phyloP scores from a whole-genome alignment of 2,329 filamentous ascomycete species.

The Pseudogymnoascus sp. region DNA sequence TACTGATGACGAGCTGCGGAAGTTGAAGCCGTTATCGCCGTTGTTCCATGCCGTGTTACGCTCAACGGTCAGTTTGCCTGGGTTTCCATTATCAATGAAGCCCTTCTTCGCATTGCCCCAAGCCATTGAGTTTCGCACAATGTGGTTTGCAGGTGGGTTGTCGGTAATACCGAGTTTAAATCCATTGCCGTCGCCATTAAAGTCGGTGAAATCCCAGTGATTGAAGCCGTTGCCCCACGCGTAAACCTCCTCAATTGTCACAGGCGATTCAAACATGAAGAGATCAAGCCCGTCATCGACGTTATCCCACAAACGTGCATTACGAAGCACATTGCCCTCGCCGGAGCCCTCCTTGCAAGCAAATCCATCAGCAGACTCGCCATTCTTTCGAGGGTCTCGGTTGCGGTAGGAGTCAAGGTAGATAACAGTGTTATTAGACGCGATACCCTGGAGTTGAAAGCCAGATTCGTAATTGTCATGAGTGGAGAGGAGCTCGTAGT shows the following conservation, averaged over 20 bases:
- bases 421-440: conserved; percentile 34
- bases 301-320: conserved; percentile 42
- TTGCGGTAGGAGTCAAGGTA: conserved; percentile 39
- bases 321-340: conserved; percentile 38
- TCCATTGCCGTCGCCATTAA: conserved; percentile 41
- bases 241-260: conserved; percentile 38
- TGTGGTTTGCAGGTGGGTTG: conserved; percentile 35
- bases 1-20: conserved; percentile 29
- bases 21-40: conserved; percentile 34
- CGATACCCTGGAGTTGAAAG: conserved; percentile 32
- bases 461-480: conserved; percentile 35
- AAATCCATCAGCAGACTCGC: conserved; percentile 43
- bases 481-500: conserved; percentile 32
- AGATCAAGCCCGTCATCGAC: conserved; percentile 43
- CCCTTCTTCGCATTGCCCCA: conserved; percentile 38
- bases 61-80: conserved; percentile 33
- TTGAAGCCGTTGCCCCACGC: conserved; percentile 42
- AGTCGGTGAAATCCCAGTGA: conserved; percentile 36
- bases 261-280: conserved; percentile 35
- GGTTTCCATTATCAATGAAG: conserved; percentile 40
- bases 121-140: conserved; percentile 38
- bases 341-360: conserved; percentile 41
- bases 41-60: conserved; percentile 42
- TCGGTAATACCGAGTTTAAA: conserved; percentile 39
- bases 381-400: conserved; percentile 43